phyloP scores from a whole-genome alignment of 306 rosid genomes.

The Prunus fruticosa region DNA sequence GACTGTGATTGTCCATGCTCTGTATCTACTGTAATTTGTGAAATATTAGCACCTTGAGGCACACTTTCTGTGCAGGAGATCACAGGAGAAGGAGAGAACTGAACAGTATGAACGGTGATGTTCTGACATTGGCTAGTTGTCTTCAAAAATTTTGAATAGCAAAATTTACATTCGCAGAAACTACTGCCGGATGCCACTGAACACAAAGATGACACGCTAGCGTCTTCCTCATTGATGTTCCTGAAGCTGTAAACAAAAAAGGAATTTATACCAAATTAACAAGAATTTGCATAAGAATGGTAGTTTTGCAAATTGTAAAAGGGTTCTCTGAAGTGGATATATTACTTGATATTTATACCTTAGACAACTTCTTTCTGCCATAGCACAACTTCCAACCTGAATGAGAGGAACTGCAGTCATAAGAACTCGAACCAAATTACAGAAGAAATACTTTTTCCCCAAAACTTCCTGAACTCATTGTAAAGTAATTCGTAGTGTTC shows the following conservation, averaged over 20 bases:
- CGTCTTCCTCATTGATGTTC: conserved; percentile 14
- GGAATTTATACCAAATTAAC: conserved; percentile 6
- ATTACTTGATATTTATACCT: neutral
- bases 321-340: neutral
- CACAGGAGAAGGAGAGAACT: conserved; percentile 54
- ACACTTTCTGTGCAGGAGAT: conserved; percentile 42
- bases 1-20: conserved; percentile 39
- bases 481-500: neutral
- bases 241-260: conserved; percentile 30
- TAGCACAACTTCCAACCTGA: neutral
- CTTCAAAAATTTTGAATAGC: conserved; percentile 19
- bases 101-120: conserved; percentile 35
- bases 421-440: neutral
- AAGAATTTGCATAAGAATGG: neutral
- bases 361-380: neutral
- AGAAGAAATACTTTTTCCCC: neutral
- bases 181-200: conserved; percentile 30
- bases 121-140: conserved; percentile 22
- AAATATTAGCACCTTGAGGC: conserved; percentile 47
- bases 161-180: conserved; percentile 19
- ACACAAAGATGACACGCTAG: conserved; percentile 31
- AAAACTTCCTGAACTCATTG: neutral
- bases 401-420: neutral
- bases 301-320: neutral
- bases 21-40: conserved; percentile 50